Evolutionary conservation across 352 stramenopile species (phyloP).

Genomic region (Pythium rhizo-oryzae): DNA sequence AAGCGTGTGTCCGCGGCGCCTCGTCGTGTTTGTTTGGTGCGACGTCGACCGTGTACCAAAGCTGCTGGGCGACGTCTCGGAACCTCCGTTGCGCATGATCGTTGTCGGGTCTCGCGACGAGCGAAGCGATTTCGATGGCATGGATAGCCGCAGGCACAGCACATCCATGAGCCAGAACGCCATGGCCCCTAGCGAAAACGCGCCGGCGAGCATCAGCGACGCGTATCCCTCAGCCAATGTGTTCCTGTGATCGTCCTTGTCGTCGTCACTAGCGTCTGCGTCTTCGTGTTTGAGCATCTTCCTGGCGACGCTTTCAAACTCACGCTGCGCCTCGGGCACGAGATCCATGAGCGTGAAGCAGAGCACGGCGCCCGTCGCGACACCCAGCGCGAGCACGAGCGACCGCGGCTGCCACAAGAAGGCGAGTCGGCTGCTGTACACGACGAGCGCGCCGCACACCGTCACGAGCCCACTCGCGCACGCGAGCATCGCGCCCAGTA

Average conservation of each 20-base stretch:
- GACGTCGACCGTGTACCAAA: neutral
- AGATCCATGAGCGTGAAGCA: conserved; percentile 32
- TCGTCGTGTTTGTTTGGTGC: neutral
- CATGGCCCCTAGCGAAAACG: conserved; percentile 23
- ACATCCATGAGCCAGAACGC: conserved; percentile 27
- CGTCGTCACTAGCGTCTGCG: neutral
- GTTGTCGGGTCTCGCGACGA: conserved; percentile 10
- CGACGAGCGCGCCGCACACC: conserved; percentile 29
- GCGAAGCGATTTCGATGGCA: conserved; percentile 10
- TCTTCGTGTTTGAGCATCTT: neutral
- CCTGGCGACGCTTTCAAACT: conserved; percentile 12
- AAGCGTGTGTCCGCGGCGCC: conserved; percentile 7
- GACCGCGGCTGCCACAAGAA: conserved; percentile 30
- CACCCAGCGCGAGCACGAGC: conserved; percentile 26
- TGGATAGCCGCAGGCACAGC: conserved; percentile 21
- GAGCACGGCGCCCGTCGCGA: conserved; percentile 29
- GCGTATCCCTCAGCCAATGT: conserved; percentile 16
- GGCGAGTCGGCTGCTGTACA: conserved; percentile 26
- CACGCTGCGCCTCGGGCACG: conserved; percentile 15
- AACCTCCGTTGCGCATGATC: conserved; percentile 7
- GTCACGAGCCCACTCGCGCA: conserved; percentile 25
- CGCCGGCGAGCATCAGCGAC: conserved; percentile 21
- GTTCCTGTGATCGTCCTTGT: neutral
- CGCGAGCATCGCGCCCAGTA: conserved; percentile 28
- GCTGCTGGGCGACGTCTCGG: neutral